phyloP scores from a whole-genome alignment of 805 yeast species.

The Candida palmyrensis region DNA sequence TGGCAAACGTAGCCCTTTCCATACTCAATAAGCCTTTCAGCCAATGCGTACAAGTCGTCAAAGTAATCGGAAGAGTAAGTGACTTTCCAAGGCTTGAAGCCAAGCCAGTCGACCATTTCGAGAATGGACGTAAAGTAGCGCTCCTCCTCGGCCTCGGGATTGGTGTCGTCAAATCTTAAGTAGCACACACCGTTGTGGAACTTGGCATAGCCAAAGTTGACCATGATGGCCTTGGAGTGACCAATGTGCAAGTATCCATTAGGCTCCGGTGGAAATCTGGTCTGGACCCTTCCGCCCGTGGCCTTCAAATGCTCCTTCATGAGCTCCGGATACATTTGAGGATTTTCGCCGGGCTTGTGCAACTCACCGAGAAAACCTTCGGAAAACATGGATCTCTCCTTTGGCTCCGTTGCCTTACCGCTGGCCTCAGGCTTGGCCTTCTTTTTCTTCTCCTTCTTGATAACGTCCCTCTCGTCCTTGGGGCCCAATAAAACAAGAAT shows the following conservation, averaged over 20 bases:
- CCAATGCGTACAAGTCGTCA: slow-evolving; percentile 81
- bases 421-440: slow-evolving; percentile 19
- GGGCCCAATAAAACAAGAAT: slow-evolving; percentile 79
- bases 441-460: slow-evolving; percentile 70
- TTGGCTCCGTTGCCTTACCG: slow-evolving; percentile 13
- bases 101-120: slow-evolving; percentile 89
- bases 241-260: slow-evolving; percentile 97
- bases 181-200: slow-evolving; percentile 83
- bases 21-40: slow-evolving; percentile 68
- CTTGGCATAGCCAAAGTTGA: slow-evolving; percentile 95
- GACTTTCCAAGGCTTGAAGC: slow-evolving; percentile 88
- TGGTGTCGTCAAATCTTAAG: slow-evolving; percentile 93
- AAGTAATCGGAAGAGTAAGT: slow-evolving; percentile 96
- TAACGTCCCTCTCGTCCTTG: slow-evolving; percentile 88
- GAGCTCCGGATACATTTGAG: slow-evolving; percentile 82
- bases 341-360: slow-evolving; percentile 93
- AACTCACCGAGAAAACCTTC: slow-evolving; percentile 95
- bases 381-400: slow-evolving; percentile 71
- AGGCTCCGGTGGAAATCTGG: slow-evolving; percentile 99
- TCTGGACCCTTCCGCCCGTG: slow-evolving; percentile 78
- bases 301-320: slow-evolving; percentile 74
- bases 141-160: slow-evolving; percentile 98
- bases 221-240: slow-evolving; percentile 96
- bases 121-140: slow-evolving; percentile 78
- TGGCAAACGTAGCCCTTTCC: slow-evolving; percentile 89